Evolutionary conservation across 306 rosid genomes (phyloP), one percentile per base, ranked within the genome.

Genomic region (Crataegus laevigata): DNA sequence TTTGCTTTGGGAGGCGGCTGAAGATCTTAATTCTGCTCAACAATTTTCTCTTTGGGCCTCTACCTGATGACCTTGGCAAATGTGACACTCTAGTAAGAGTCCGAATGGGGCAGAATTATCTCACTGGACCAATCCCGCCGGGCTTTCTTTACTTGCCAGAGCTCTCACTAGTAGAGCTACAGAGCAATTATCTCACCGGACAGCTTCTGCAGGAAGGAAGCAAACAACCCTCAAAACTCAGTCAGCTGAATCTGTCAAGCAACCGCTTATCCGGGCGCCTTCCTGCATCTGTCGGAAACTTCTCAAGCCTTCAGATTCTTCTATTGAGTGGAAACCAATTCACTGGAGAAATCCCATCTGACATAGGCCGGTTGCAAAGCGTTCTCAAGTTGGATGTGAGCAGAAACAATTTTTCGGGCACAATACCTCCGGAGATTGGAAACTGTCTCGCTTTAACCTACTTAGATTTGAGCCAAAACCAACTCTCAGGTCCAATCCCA

Each of bases 391-490:
- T 91, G 73, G 98, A 94, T 79, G n/a, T 87, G 40, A 90, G 94
- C 83, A 75, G 78, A 64, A 94, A 94, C 97, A 88, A 88, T 43
- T 77, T 94, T 32, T 88, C 96, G 21, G 97, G 91, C n/a, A 62
- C 25, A 36, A 86, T 94, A 69, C 97, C 98, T 54, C 68, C 80
- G 5, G 85, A 87, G 73, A 82, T 94, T 50, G 89, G 94, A 38
- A 80, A 85, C 19, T 90, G 91, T 78, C 57, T 40, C 22, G 75
- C 79, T 45, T 88, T 94, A 72, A 84, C 92, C 24, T 91, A 78
- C 74, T 74, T 94, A 45, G 98, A 94, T 86, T 87, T 94, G 80
- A 94, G 97, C 91, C 96, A 87, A 65, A 93, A 93, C 84, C 88
- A 89, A 11, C 87, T 93, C 42, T 84, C 94, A 36, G 97, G 97